A percentile compares a stretch with the other conserved stretches of the same genome.
Conservation (phyloP, 2,329 filamentous ascomycete species). For the Phoma herbarum region DNA sequence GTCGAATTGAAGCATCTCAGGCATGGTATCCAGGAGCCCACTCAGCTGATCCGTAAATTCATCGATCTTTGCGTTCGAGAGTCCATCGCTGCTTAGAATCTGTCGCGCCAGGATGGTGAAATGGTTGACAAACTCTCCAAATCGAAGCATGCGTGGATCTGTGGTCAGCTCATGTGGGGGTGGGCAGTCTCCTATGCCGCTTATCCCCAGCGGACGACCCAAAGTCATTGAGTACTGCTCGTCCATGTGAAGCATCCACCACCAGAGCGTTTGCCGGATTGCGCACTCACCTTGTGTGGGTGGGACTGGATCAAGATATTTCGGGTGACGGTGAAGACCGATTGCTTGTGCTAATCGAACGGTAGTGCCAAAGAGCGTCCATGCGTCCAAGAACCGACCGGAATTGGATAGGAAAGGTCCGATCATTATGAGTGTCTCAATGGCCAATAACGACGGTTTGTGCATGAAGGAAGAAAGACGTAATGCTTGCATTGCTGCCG, state of each 20-base stretch:
- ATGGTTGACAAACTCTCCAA: constrained; percentile 57
- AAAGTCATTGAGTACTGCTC: constrained; percentile 61
- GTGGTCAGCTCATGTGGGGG: constrained; percentile 57
- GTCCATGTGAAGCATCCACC: constrained; percentile 63
- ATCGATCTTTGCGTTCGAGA: constrained; percentile 57
- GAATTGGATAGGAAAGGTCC: constrained; percentile 60
- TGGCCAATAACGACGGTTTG: constrained; percentile 56
- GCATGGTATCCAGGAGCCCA: constrained; percentile 57
- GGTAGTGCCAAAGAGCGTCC: constrained; percentile 60
- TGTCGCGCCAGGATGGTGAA: constrained; percentile 60
- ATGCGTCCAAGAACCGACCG: constrained; percentile 60
- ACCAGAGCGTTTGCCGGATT: constrained; percentile 58
- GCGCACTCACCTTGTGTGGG: constrained; percentile 53
- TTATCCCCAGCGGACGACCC: constrained; percentile 59
- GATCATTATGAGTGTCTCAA: constrained; percentile 60
- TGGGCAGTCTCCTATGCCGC: constrained; percentile 59
- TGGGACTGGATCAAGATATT: constrained; percentile 55
- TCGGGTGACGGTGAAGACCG: constrained; percentile 60
- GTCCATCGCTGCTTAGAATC: constrained; percentile 55
- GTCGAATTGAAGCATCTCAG: constrained; percentile 58
- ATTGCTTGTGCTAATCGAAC: constrained; percentile 60
- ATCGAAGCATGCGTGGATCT: constrained; percentile 54
- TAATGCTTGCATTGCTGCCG: constrained; percentile 61
- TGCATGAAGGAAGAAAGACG: constrained; percentile 60
- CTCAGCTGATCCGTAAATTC: constrained; percentile 57